Evolutionary conservation across 169 alveolate species (phyloP).

Genomic region (Theileria annulata): DNA sequence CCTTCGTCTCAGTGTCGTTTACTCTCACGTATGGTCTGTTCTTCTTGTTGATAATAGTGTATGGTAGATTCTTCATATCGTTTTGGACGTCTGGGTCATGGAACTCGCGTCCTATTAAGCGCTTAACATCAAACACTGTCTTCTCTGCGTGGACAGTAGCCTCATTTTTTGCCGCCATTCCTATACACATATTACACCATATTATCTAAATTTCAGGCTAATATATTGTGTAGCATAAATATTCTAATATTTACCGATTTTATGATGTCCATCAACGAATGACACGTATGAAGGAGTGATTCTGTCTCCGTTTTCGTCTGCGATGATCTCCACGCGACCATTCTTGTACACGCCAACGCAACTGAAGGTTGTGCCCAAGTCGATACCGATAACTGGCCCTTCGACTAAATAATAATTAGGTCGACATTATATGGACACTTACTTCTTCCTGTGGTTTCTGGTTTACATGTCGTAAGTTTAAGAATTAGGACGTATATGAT

Average conservation of each 20-base stretch:
- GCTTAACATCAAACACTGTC: slow-evolving; percentile 97
- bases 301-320: slow-evolving; percentile 90
- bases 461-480: neutral
- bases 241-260: slow-evolving; percentile 64
- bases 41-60: slow-evolving; percentile 89
- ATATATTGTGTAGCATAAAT: neutral
- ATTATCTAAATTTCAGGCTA: neutral
- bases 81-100: slow-evolving; percentile 93
- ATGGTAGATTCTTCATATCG: slow-evolving; percentile 96
- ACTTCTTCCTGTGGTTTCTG: slow-evolving; percentile 12
- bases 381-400: slow-evolving; percentile 97
- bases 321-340: slow-evolving; percentile 97
- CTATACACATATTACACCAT: slow-evolving; percentile 52
- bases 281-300: slow-evolving; percentile 98
- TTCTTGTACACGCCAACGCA: slow-evolving; percentile 98
- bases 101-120: slow-evolving; percentile 97
- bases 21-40: slow-evolving; percentile 94
- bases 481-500: neutral
- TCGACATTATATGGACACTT: neutral
- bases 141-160: slow-evolving; percentile 95
- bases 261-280: slow-evolving; percentile 92
- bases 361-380: slow-evolving; percentile 97
- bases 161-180: slow-evolving; percentile 97
- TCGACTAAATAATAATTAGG: slow-evolving; percentile 64
- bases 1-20: slow-evolving; percentile 84